Evolutionary conservation across 768 basidiomycete genomes (phyloP), one percentile per base, ranked within the genome.

Genomic region (Candolleomyces aberdarensis): DNA sequence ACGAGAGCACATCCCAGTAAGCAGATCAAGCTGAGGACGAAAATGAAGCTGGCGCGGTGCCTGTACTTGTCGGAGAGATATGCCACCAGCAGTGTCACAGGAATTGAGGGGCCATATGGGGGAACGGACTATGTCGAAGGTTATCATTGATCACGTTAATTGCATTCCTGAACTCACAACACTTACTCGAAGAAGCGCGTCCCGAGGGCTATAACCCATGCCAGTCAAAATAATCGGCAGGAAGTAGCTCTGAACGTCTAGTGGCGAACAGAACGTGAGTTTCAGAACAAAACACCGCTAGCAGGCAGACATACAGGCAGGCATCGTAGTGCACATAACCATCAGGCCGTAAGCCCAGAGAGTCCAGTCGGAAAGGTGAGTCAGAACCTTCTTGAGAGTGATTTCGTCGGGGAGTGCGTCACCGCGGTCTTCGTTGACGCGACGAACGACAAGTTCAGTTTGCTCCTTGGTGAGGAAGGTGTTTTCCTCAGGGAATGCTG

Each of bases 171-270:
- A 32, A 22, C 19, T 26, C 41, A 31, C 11, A 26, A 22, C 29
- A 59, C 76, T 59, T 62, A 80, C 79, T 20, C 80, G 71, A 62
- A 83, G 76, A n/a, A 82, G 66, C n/a, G 76, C 62, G 20, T 66
- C 63, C 3, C 72, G 69, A 43, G 58, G 62, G 19, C 70, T 67
- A 76, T 76, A 82, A 6, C 82, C 80, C 75, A 83, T 76, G 32
- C 75, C 76, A 49, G 69, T 74, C 39, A 83, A 69, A 59, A 83
- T 81, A 47, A 79, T 75, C 4, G 80, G 75, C 56, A 80, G 72
- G 66, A 82, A 83, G 67, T 79, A 81, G 20, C 77, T 75, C 62
- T 77, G 74, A 8, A 77, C 75, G 65, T 75, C 76, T 78, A 58
- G 32, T 17, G 43, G 19, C 26, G 49, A 6, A 57, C 14, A 43